Conservation (phyloP, 495 filamentous ascomycete genomes). For the Penicillium cataractarum region DNA sequence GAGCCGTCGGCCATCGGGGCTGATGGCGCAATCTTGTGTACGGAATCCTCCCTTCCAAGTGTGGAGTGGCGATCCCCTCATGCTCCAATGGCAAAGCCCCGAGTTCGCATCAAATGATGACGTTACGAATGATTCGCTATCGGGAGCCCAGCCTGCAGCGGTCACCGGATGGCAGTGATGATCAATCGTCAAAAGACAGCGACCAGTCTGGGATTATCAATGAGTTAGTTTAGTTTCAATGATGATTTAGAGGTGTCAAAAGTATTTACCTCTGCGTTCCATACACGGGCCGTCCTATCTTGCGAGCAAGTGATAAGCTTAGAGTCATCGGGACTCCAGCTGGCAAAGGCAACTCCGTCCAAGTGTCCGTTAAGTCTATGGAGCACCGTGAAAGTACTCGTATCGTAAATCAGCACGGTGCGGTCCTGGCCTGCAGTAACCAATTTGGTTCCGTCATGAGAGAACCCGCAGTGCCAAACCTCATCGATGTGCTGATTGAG, state of each 20-base stretch:
- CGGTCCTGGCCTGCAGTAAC: constrained; percentile 80
- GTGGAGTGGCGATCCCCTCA: constrained; percentile 58
- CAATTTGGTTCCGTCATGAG: constrained; percentile 81
- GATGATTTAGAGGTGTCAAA: not conserved
- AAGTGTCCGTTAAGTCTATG: constrained; percentile 67
- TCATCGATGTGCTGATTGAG: constrained; percentile 79
- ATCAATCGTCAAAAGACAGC: constrained; percentile 62
- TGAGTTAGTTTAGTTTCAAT: constrained; percentile 16
- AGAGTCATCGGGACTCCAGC: constrained; percentile 91
- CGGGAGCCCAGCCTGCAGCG: constrained; percentile 80
- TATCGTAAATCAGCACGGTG: constrained; percentile 81
- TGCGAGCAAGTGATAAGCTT: constrained; percentile 81
- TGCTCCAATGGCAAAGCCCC: constrained; percentile 69
- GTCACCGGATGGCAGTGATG: constrained; percentile 81
- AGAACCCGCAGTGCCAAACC: constrained; percentile 90
- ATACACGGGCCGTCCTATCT: constrained; percentile 75
- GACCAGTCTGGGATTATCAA: constrained; percentile 62
- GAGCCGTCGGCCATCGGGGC: constrained; percentile 74
- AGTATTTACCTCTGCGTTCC: constrained; percentile 71
- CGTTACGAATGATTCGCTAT: constrained; percentile 77
- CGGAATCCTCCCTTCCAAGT: constrained; percentile 71
- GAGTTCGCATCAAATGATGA: constrained; percentile 72
- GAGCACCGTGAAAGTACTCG: constrained; percentile 65
- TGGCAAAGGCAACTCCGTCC: constrained; percentile 69
- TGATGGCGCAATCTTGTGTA: constrained; percentile 82